Conservation (phyloP, 306 rosid species). For the Prinsepia uniflora region DNA sequence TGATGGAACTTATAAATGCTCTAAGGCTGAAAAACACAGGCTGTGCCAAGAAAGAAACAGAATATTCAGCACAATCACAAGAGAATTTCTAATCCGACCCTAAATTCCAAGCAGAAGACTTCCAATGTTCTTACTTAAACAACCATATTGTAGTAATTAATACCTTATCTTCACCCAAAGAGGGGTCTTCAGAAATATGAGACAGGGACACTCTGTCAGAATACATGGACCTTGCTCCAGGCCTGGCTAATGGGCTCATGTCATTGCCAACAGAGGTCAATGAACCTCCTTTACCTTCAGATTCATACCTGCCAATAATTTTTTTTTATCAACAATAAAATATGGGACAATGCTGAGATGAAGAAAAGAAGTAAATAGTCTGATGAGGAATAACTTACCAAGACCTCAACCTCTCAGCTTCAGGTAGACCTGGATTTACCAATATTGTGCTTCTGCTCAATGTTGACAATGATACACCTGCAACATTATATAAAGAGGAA, state of each 20-base stretch:
- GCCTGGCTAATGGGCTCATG: slow-evolving; percentile 41
- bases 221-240: slow-evolving; percentile 62
- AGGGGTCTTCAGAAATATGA: slow-evolving; percentile 48
- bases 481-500: slow-evolving; percentile 14
- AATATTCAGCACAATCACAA: background rate
- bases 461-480: slow-evolving; percentile 87
- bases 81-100: background rate
- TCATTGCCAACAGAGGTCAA: slow-evolving; percentile 64
- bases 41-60: slow-evolving; percentile 36
- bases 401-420: slow-evolving; percentile 64
- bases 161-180: slow-evolving; percentile 85
- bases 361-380: background rate
- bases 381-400: slow-evolving; percentile 45
- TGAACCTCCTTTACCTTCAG: slow-evolving; percentile 73
- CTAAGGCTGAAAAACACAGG: slow-evolving; percentile 65
- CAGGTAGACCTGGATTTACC: slow-evolving; percentile 70
- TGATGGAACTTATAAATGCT: slow-evolving; percentile 61
- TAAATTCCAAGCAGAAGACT: background rate
- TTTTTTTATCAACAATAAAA: background rate
- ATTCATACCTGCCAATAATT: slow-evolving; percentile 53
- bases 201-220: slow-evolving; percentile 60
- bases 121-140: background rate
- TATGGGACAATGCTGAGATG: background rate
- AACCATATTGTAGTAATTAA: background rate
- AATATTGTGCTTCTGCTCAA: slow-evolving; percentile 49